Conservation (phyloP, 2,329 filamentous ascomycete genomes). For the Stagonosporopsis tanaceti region DNA sequence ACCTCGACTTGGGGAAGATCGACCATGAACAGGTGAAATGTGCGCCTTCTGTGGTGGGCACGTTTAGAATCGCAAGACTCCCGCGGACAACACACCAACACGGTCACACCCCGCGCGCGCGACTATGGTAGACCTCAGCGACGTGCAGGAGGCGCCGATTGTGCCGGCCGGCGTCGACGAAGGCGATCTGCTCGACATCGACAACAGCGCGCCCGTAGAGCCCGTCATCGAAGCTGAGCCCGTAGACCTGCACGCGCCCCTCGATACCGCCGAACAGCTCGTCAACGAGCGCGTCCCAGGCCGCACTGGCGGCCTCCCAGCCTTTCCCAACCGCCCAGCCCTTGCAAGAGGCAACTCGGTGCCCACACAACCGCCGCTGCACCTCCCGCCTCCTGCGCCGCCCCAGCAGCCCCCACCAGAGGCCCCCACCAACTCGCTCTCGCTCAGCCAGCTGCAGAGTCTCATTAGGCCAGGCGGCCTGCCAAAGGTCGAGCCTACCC, state of each 20-base stretch:
- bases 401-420: conserved; percentile 40
- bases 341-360: conserved; percentile 52
- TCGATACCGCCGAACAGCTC: conserved; percentile 47
- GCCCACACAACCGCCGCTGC: conserved; percentile 51
- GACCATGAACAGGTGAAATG: conserved; percentile 34
- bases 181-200: conserved; percentile 46
- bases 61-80: conserved; percentile 17
- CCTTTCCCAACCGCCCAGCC: conserved; percentile 41
- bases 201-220: conserved; percentile 39
- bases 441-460: conserved; percentile 56
- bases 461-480: conserved; percentile 52
- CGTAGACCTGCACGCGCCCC: conserved; percentile 43
- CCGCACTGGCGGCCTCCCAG: conserved; percentile 8
- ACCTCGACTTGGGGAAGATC: conserved; percentile 29
- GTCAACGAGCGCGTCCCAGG: conserved; percentile 29
- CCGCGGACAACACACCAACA: conserved; percentile 23
- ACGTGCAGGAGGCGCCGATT: conserved; percentile 36
- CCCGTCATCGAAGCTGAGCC: conserved; percentile 45
- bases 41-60: conserved; percentile 36
- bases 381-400: conserved; percentile 54
- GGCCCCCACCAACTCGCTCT: conserved; percentile 50
- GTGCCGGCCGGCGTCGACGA: conserved; percentile 49
- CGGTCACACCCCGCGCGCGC: conserved; percentile 22
- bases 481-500: conserved; percentile 52
- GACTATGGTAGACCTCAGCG: conserved; percentile 38